Conservation (phyloP, 768 basidiomycete genomes). For the Mycena vitilis region DNA sequence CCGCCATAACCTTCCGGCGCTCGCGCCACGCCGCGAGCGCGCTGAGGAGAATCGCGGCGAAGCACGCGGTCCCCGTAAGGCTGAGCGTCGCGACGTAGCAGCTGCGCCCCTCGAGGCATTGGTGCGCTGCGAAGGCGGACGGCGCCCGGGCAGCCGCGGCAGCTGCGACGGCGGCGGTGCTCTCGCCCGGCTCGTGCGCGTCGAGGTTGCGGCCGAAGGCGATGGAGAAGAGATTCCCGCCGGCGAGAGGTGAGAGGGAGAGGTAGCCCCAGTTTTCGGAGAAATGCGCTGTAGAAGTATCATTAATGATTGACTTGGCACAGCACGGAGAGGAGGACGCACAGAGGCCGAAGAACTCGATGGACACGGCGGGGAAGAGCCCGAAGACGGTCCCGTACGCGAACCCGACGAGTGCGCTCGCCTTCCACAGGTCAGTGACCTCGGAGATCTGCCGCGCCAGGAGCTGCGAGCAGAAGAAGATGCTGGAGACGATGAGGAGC, state of each 20-base stretch:
- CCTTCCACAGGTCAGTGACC: constrained; percentile 75
- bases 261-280: constrained; percentile 78
- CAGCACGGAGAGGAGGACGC: constrained; percentile 39
- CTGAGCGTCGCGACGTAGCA: constrained; percentile 45
- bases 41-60: constrained; percentile 50
- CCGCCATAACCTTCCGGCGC: constrained; percentile 44
- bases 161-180: constrained; percentile 10
- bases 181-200: constrained; percentile 54
- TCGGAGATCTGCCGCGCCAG: constrained; percentile 65
- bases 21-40: constrained; percentile 53
- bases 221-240: constrained; percentile 75
- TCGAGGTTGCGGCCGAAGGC: constrained; percentile 78
- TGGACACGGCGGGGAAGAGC: constrained; percentile 66
- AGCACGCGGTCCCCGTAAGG: constrained; percentile 50
- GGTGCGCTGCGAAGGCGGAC: constrained; percentile 41
- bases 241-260: constrained; percentile 67
- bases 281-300: constrained; percentile 58
- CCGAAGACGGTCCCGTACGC: constrained; percentile 71
- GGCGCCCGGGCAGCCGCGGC: background rate
- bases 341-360: constrained; percentile 82
- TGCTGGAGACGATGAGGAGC: constrained; percentile 70
- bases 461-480: constrained; percentile 82
- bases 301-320: background rate
- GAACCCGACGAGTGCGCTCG: constrained; percentile 54
- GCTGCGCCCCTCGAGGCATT: constrained; percentile 57